Evolutionary conservation across 2,329 filamentous ascomycete species (phyloP).

Genomic region (Diaporthe helianthi): DNA sequence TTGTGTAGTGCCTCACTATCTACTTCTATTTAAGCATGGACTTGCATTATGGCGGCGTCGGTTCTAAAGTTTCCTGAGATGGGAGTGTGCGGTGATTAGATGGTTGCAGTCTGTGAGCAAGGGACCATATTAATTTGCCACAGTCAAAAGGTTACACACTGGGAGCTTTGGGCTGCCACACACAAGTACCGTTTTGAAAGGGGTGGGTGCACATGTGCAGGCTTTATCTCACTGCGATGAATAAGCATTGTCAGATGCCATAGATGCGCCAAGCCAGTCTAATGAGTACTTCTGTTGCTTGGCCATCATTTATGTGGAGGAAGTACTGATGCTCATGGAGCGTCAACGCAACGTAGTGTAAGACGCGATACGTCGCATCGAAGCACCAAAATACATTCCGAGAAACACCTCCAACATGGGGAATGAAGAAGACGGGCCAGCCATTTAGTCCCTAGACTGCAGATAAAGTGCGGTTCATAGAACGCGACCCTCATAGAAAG

Average conservation of each 20-base stretch:
- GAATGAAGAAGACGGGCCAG: not conserved
- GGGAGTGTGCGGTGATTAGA: not conserved
- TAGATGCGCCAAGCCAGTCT: not conserved
- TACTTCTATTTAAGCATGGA: not conserved
- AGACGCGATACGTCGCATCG: not conserved
- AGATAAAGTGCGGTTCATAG: not conserved
- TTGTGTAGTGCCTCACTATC: not conserved
- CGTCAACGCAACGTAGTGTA: no score
- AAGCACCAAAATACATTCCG: not conserved
- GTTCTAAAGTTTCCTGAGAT: no score
- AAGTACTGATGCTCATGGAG: not conserved
- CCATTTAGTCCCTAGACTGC: not conserved
- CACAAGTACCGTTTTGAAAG: not conserved
- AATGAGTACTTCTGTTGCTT: not conserved
- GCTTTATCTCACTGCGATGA: not conserved
- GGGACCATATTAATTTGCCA: not conserved
- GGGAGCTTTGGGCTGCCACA: not conserved
- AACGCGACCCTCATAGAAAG: no score
- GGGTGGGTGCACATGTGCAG: not conserved
- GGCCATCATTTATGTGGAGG: not conserved
- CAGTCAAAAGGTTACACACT: not conserved
- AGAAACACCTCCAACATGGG: not conserved
- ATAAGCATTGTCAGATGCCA: not conserved
- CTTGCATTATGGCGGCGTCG: not conserved
- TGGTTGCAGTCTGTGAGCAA: not conserved